A percentile compares a stretch with the other conserved stretches of the same genome.
These are phyloP conservation scores for Immersiella caudata DNA, from an alignment of 495 filamentous ascomycete genomes.

Conservation along the genomic window DNA sequence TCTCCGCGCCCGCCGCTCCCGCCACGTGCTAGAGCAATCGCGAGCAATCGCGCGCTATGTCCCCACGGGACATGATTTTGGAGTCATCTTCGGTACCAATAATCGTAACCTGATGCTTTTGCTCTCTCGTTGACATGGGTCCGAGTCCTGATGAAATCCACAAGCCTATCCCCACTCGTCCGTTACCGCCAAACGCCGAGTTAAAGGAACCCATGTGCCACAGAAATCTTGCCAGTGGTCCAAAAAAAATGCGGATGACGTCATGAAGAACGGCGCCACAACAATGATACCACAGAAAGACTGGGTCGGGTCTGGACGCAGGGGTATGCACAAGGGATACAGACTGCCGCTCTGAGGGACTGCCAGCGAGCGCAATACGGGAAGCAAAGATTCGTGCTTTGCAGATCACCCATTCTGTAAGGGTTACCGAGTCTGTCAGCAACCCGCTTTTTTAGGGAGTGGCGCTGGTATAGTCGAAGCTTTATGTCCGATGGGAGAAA, in stretches of 20 bases:
- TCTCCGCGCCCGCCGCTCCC: conserved; percentile 45
- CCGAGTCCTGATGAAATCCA: conserved; percentile 44
- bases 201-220: conserved; percentile 44
- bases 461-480: conserved; percentile 79
- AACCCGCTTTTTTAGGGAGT: conserved; percentile 78
- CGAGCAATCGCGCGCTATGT: conserved; percentile 57
- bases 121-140: conserved; percentile 28
- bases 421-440: conserved; percentile 72
- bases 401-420: conserved; percentile 69
- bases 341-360: conserved; percentile 83
- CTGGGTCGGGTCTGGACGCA: conserved; percentile 24
- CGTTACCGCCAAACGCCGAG: conserved; percentile 52
- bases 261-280: conserved; percentile 78
- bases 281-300: conserved; percentile 71
- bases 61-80: conserved; percentile 73
- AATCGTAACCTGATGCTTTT: conserved; percentile 61
- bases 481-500: conserved; percentile 42
- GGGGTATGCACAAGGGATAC: conserved; percentile 59
- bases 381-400: conserved; percentile 65
- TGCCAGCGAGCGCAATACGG: conserved; percentile 83
- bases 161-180: conserved; percentile 50
- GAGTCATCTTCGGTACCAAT: conserved; percentile 74
- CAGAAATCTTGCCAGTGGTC: conserved; percentile 61
- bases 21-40: conserved; percentile 56
- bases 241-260: conserved; percentile 74